These are phyloP conservation scores for Dioscorea zingiberensis DNA, from an alignment of 106 monocot genomes.

Conservation along the genomic window DNA sequence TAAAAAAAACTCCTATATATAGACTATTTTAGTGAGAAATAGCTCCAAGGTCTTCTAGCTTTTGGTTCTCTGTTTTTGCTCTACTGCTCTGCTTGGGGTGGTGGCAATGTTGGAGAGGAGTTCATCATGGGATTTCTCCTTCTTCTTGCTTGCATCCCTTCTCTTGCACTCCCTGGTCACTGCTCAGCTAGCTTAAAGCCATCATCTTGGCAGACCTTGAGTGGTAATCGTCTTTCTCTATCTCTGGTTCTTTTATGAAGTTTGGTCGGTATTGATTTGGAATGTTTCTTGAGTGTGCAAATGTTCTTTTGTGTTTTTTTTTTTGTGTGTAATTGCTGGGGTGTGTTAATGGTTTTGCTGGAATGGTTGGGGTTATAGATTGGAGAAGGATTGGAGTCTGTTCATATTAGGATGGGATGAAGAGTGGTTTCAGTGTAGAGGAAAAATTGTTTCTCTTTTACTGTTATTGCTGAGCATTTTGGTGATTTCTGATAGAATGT, in stretches of 20 bases:
- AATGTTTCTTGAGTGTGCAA: no score
- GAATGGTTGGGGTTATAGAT: no score
- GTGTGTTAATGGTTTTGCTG: not conserved
- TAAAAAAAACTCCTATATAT: no score
- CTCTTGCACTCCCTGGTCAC: slow-evolving; percentile 9
- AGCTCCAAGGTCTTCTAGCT: not conserved
- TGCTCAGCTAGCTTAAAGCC: slow-evolving; percentile 8
- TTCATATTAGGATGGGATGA: no score
- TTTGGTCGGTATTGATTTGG: no score
- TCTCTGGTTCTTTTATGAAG: not conserved
- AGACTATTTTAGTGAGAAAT: no score
- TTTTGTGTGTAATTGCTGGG: not conserved
- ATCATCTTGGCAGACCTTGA: slow-evolving; percentile 26
- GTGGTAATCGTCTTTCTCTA: slow-evolving; percentile 11
- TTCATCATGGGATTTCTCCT: not conserved
- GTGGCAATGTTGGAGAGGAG: not conserved
- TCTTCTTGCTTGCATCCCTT: slow-evolving; percentile 5
- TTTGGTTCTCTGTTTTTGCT: not conserved
- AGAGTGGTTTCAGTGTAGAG: not conserved
- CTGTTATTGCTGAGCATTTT: not conserved
- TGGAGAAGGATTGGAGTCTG: no score
- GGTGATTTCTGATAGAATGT: not conserved
- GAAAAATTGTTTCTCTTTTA: not conserved
- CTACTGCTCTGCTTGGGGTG: not conserved
- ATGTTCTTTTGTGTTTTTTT: not conserved